Evolutionary conservation across 2,329 filamentous ascomycete genomes (phyloP), one percentile per base, ranked within the genome.

Genomic region (Cadophora sp.): DNA sequence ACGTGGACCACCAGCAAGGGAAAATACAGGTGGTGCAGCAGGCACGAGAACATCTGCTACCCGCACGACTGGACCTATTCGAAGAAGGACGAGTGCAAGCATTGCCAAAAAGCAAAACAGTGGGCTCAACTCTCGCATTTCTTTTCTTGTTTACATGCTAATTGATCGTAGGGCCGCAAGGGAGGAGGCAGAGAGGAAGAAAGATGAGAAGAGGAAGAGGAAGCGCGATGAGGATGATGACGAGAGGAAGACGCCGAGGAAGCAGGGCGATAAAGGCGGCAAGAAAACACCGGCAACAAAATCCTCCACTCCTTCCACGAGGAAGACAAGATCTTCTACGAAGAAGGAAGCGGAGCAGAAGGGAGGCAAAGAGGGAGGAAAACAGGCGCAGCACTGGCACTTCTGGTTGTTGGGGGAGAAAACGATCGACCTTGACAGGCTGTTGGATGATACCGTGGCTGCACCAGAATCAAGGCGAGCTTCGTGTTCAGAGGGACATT

Each of bases 21-120:
- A 1, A 31, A 31, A 24, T 27, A 22, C 48, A 26, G 61, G 27
- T 64, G 61, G 61, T 64, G 61, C 48, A 55, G 11, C 27, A 53
- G 19, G 5, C 61, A 64, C 31, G 61, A 64, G 61, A 31, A 64
- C 12, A 19, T 40, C 1, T 64, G 61, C 31, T 19, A 55, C 22
- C n/a, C n/a, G 14, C 61, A 64, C 61, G 31, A 64, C 22, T 64
- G 61, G 61, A 24, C 31, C 1, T 64, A 53, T n/a, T 64, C 61
- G 4, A 64, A 64, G 50, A 64, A 64, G 48, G 61, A 64, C n/a
- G 48, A 64, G 19, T 64, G 61, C 12, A 24, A 26, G 11, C 27
- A 51, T 19, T 63, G 61, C 46, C 26, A 16, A 4, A 31, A 31
- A 4, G 61, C 27, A 34, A 40, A 63, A n/a, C 31, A 12, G 27